A percentile compares a stretch with the other conserved stretches of the same genome.
Evolutionary conservation across 106 monocot genomes (phyloP).

Genomic region (Phalaenopsis aphrodite): DNA sequence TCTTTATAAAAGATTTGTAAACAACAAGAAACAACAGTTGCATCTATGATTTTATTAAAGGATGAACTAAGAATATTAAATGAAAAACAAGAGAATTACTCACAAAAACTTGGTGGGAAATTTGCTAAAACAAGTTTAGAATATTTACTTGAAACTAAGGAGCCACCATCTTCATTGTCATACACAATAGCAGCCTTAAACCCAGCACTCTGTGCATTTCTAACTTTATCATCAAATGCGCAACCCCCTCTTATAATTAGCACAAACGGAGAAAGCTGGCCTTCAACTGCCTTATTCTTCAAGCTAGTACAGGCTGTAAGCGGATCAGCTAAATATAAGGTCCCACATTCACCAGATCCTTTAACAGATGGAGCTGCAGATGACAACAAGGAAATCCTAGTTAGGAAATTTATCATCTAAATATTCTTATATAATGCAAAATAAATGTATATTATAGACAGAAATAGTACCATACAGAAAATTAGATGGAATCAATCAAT

Average conservation of each 20-base stretch:
- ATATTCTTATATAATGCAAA: background rate
- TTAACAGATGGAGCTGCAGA: slow-evolving; percentile 70
- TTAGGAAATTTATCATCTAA: background rate
- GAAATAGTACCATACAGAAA: background rate
- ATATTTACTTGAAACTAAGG: slow-evolving; percentile 61
- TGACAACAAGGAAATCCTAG: slow-evolving; percentile 6
- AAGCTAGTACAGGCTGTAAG: slow-evolving; percentile 69
- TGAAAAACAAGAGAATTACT: background rate
- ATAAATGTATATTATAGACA: background rate
- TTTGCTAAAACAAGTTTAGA: background rate
- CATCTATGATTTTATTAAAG: background rate
- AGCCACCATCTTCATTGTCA: slow-evolving; percentile 51
- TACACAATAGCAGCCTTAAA: slow-evolving; percentile 78
- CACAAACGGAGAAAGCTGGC: slow-evolving; percentile 44
- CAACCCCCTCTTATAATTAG: slow-evolving; percentile 82
- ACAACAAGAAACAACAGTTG: background rate
- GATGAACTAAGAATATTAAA: background rate
- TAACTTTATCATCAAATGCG: slow-evolving; percentile 84
- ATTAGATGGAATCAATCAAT: background rate
- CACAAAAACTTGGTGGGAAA: background rate
- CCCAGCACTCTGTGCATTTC: slow-evolving; percentile 71
- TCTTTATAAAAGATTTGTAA: background rate
- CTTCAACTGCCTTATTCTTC: slow-evolving; percentile 35
- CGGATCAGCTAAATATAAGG: slow-evolving; percentile 64
- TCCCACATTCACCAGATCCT: slow-evolving; percentile 62